Evolutionary conservation across 495 filamentous ascomycete genomes (phyloP).

Genomic region (Aspergillus bridgeri): DNA sequence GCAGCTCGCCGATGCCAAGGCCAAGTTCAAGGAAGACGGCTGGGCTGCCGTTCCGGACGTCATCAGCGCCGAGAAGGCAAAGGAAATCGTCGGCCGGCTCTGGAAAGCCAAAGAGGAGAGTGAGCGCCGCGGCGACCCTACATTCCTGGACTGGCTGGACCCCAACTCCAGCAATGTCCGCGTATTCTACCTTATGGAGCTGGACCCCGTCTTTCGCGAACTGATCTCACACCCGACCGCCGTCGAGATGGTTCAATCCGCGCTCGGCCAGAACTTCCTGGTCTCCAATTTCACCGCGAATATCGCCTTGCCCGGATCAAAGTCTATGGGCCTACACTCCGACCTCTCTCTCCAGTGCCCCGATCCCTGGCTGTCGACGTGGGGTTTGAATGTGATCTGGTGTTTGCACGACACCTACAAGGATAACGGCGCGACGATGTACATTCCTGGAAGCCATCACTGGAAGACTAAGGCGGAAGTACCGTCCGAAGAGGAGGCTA

Average conservation of each 20-base stretch:
- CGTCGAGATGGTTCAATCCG: slow-evolving; percentile 4
- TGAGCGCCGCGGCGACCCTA: slow-evolving; percentile 3
- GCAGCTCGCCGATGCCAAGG: slow-evolving; percentile 1
- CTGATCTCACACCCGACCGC: slow-evolving; percentile 3
- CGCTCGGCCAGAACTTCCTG: slow-evolving; percentile 5
- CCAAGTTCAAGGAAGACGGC: slow-evolving; percentile 5
- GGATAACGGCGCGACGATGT: slow-evolving; percentile 7
- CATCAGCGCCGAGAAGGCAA: background rate
- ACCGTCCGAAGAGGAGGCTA: background rate
- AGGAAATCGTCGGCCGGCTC: background rate
- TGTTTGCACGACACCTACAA: slow-evolving; percentile 4
- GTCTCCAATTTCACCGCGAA: slow-evolving; percentile 8
- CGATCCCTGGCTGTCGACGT: slow-evolving; percentile 3
- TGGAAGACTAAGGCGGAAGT: slow-evolving; percentile 1
- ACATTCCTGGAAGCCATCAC: slow-evolving; percentile 2
- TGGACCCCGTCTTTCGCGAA: slow-evolving; percentile 6
- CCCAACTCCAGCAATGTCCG: slow-evolving; percentile 8
- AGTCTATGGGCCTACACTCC: slow-evolving; percentile 7
- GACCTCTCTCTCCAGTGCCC: background rate
- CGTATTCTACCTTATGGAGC: slow-evolving; percentile 5
- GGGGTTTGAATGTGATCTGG: slow-evolving; percentile 5
- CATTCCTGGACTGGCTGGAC: slow-evolving; percentile 5
- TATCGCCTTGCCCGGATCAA: slow-evolving; percentile 2
- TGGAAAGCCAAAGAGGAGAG: slow-evolving; percentile 1
- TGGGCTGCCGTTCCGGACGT: slow-evolving; percentile 5